These are phyloP conservation scores for Lactuca saligna DNA, from an alignment of 129 eudicot species.

Conservation along the genomic window DNA sequence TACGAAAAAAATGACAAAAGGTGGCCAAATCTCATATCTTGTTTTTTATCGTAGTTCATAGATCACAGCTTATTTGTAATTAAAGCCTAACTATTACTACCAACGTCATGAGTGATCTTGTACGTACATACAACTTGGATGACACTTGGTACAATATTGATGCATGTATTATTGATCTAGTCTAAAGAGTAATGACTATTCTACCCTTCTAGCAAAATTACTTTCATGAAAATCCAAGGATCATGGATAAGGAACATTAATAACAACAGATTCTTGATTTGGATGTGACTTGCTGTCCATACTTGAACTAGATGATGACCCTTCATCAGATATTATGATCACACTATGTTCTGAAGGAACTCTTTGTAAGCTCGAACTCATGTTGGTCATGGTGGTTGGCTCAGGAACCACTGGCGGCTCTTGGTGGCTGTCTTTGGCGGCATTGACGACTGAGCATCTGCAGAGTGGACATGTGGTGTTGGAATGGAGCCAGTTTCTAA, in stretches of 20 bases:
- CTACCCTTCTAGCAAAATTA: conserved; percentile 22
- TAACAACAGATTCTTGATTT: conserved; percentile 27
- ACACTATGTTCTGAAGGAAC: conserved; percentile 31
- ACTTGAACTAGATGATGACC: conserved; percentile 40
- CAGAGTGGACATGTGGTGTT: conserved; percentile 72
- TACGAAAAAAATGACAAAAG: too few species aligned
- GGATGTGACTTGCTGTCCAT: conserved; percentile 33
- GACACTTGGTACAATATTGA: conserved; percentile 18
- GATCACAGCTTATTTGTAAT: too few species aligned
- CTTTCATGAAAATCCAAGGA: conserved; percentile 15
- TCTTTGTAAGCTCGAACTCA: conserved; percentile 17
- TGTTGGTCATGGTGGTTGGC: conserved; percentile 16
- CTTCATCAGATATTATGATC: conserved; percentile 35
- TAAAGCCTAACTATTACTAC: conserved; percentile 11
- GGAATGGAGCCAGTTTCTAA: conserved; percentile 58
- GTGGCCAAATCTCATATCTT: too few species aligned
- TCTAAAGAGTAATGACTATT: conserved; percentile 7
- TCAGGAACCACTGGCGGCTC: conserved; percentile 19
- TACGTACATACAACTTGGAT: conserved; percentile 29
- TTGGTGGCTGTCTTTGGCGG: conserved; percentile 18
- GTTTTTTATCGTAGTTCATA: too few species aligned
- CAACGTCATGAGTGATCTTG: conserved; percentile 23
- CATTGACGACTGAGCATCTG: conserved; percentile 46
- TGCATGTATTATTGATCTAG: conserved; percentile 6
- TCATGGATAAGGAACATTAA: conserved; percentile 25